Conservation (phyloP, 345 rosid genomes). For the Dovyalis caffra region DNA sequence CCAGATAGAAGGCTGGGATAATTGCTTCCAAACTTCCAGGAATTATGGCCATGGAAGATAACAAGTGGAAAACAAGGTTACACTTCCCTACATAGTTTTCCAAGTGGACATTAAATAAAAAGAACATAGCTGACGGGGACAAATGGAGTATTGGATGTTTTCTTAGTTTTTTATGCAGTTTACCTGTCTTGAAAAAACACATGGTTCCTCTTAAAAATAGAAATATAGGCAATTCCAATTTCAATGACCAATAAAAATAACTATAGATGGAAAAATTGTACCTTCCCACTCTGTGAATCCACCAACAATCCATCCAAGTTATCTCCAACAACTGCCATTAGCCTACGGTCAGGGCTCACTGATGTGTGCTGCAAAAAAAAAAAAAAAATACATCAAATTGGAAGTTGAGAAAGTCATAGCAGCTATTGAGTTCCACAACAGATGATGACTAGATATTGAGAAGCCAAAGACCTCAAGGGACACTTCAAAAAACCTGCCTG, state of each 20-base stretch:
- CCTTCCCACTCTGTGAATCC: slow-evolving; percentile 59
- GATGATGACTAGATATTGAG: neutral
- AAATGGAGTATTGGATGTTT: neutral
- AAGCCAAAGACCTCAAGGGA: neutral
- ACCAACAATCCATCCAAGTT: slow-evolving; percentile 51
- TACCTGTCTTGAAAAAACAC: neutral
- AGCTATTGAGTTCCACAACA: neutral
- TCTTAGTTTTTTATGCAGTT: neutral
- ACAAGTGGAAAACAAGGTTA: neutral
- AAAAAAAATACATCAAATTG: neutral
- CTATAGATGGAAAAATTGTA: slow-evolving; percentile 10
- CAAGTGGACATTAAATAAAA: neutral
- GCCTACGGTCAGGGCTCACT: slow-evolving; percentile 52
- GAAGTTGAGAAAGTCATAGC: neutral
- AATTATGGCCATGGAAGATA: neutral
- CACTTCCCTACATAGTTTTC: neutral
- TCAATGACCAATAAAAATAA: neutral
- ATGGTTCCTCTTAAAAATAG: neutral
- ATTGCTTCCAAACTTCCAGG: neutral
- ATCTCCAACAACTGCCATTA: slow-evolving; percentile 53
- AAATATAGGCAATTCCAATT: neutral
- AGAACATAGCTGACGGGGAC: neutral
- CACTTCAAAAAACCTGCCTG: neutral
- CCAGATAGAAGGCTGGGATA: neutral
- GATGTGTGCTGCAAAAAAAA: slow-evolving; percentile 58